A percentile compares a stretch with the other conserved stretches of the same genome.
Conservation (phyloP, 2,329 filamentous ascomycete genomes). For the Aspergillus luchuensis region DNA sequence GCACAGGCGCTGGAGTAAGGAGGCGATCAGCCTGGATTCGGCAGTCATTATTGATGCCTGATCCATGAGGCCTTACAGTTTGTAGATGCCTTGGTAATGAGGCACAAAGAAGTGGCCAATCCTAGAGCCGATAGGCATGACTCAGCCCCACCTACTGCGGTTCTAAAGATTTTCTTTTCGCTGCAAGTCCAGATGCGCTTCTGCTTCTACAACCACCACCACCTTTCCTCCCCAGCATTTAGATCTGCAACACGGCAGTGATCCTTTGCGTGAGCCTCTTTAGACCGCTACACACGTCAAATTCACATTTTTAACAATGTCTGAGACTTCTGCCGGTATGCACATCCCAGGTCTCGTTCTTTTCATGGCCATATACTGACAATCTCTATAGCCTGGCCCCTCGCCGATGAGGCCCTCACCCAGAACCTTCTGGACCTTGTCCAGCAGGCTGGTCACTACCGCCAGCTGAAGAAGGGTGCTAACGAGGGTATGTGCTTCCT, state of each 20-base stretch:
- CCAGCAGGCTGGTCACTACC: conserved; percentile 64
- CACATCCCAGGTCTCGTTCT: not conserved
- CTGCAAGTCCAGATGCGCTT: not conserved
- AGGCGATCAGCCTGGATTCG: not conserved
- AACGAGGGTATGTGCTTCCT: conserved; percentile 63
- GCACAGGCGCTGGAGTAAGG: not conserved
- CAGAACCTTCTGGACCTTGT: conserved; percentile 82
- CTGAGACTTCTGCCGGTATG: conserved; percentile 36
- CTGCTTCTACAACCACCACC: conserved; percentile 1
- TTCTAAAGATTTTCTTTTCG: conserved; percentile 12
- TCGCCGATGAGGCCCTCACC: conserved; percentile 72
- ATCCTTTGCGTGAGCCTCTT: conserved; percentile 44
- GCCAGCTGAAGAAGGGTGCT: conserved; percentile 85
- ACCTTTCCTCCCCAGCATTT: conserved; percentile 6
- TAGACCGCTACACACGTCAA: conserved; percentile 20
- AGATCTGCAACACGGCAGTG: conserved; percentile 33
- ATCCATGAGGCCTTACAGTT: not conserved
- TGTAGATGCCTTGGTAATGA: not conserved
- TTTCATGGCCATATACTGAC: conserved; percentile 10
- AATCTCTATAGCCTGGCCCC: conserved; percentile 61
- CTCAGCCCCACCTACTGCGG: not conserved
- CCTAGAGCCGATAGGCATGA: not conserved
- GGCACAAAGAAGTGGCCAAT: not conserved
- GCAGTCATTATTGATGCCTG: not conserved
- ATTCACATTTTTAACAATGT: conserved; percentile 30